These are phyloP conservation scores for Miscanthus sacchariflorus DNA, from an alignment of 202 grass and related monocot genomes.

Conservation along the genomic window DNA sequence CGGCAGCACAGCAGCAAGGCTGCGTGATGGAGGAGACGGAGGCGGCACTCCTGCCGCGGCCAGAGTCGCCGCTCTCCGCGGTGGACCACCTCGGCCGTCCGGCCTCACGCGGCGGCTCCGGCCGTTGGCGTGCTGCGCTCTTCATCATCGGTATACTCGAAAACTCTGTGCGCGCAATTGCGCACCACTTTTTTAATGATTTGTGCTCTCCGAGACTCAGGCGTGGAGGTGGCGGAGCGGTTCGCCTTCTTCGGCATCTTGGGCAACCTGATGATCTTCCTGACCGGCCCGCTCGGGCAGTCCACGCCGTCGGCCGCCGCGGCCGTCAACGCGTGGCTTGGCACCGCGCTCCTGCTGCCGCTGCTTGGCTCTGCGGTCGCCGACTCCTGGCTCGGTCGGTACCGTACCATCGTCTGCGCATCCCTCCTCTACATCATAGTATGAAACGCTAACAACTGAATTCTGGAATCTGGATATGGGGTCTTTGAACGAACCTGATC, in stretches of 20 bases:
- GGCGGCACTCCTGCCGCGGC: not conserved
- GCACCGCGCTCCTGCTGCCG: conserved; percentile 62
- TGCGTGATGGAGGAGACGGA: not conserved
- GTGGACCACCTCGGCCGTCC: conserved; percentile 40
- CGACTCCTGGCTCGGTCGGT: conserved; percentile 78
- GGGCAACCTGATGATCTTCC: conserved; percentile 73
- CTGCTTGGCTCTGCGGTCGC: conserved; percentile 71
- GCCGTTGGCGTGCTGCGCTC: conserved; percentile 54
- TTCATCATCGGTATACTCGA: conserved; percentile 57
- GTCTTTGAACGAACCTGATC: not conserved
- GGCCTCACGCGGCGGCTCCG: conserved; percentile 39
- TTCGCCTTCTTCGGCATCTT: conserved; percentile 69
- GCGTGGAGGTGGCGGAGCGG: conserved; percentile 76
- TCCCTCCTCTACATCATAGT: conserved; percentile 64
- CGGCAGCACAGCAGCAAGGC: not conserved
- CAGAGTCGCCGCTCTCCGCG: conserved; percentile 8
- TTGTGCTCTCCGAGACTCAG: conserved; percentile 21
- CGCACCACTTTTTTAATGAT: not conserved
- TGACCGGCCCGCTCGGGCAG: conserved; percentile 68
- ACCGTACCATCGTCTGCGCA: conserved; percentile 71
- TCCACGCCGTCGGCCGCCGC: conserved; percentile 59
- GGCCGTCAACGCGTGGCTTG: conserved; percentile 63
- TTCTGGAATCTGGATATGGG: not conserved
- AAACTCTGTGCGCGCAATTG: not conserved
- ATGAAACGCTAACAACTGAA: not conserved